These are phyloP conservation scores for Fusarium incarnatum DNA, from an alignment of 2,329 filamentous ascomycete species.

Conservation along the genomic window DNA sequence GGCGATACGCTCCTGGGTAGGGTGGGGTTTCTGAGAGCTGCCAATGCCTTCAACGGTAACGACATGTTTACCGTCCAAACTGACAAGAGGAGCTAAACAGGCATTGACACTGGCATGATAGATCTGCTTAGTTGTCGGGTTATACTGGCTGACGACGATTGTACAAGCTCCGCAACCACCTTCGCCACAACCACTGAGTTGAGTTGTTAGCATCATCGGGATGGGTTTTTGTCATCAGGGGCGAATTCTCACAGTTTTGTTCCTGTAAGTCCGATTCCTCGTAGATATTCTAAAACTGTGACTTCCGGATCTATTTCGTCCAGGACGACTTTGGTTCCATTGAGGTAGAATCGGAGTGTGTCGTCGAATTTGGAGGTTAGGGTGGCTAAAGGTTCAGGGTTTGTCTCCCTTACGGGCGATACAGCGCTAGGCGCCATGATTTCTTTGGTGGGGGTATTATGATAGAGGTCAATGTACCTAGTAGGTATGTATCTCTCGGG, in stretches of 20 bases:
- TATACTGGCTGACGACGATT: slow-evolving; percentile 92
- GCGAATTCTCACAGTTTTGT: slow-evolving; percentile 77
- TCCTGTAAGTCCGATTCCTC: slow-evolving; percentile 91
- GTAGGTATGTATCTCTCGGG: not conserved
- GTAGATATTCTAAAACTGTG: slow-evolving; percentile 91
- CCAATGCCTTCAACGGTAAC: slow-evolving; percentile 98
- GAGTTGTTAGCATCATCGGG: slow-evolving; percentile 11
- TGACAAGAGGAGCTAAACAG: slow-evolving; percentile 90
- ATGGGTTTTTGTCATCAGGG: not conserved
- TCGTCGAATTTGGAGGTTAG: slow-evolving; percentile 86
- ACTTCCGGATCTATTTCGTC: slow-evolving; percentile 91
- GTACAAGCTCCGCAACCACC: slow-evolving; percentile 97
- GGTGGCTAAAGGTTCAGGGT: slow-evolving; percentile 50
- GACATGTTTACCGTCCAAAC: slow-evolving; percentile 96
- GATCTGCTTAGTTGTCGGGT: slow-evolving; percentile 90
- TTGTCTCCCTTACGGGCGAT: slow-evolving; percentile 59
- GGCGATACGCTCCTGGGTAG: slow-evolving; percentile 89
- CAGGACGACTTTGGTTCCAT: slow-evolving; percentile 88
- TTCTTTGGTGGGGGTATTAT: not conserved
- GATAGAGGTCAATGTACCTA: not conserved
- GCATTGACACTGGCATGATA: slow-evolving; percentile 98
- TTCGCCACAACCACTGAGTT: slow-evolving; percentile 82
- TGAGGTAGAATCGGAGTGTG: slow-evolving; percentile 91
- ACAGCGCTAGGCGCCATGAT: slow-evolving; percentile 68
- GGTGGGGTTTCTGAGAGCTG: slow-evolving; percentile 86